phyloP scores from a whole-genome alignment of 2,329 filamentous ascomycete species.

The Fusarium sp. region DNA sequence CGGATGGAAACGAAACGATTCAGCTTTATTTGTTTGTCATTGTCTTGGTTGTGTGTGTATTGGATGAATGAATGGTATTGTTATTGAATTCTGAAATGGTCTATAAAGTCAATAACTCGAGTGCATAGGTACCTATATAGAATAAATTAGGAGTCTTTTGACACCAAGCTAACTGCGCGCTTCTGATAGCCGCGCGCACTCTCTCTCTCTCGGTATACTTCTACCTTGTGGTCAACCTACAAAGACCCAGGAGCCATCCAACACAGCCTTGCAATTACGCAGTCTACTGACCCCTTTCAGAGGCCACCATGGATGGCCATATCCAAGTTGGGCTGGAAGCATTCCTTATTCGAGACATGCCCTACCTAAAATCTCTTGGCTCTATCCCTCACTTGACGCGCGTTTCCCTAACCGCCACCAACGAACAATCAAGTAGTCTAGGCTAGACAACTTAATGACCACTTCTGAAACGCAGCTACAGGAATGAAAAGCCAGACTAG shows the following conservation, averaged over 20 bases:
- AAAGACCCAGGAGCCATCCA: conserved; percentile 11
- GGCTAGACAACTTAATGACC: conserved; percentile 13
- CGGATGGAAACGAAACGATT: conserved; percentile 18
- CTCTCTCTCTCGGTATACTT: conserved; percentile 5
- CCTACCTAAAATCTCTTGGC: conserved; percentile 1
- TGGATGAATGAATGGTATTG: conserved; percentile 10
- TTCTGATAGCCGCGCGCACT: conserved; percentile 23
- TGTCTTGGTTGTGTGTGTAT: background rate
- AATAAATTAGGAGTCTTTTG: too few relatives aligned
- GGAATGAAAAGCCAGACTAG: conserved; percentile 15
- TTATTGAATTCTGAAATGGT: background rate
- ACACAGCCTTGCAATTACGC: background rate
- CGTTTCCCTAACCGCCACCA: conserved; percentile 28
- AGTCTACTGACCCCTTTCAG: background rate
- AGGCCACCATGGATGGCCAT: conserved; percentile 4
- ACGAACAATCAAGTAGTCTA: background rate
- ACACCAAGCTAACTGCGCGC: conserved; percentile 7
- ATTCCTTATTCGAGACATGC: conserved; percentile 31
- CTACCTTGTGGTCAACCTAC: background rate
- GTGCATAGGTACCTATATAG: too few relatives aligned
- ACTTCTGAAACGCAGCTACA: conserved; percentile 31
- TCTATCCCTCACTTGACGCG: conserved; percentile 22
- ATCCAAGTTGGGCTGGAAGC: conserved; percentile 11
- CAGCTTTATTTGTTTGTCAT: background rate
- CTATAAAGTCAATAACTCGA: background rate